These are phyloP conservation scores for Botrytis byssoidea DNA, from an alignment of 2,329 filamentous ascomycete species.

Conservation along the genomic window DNA sequence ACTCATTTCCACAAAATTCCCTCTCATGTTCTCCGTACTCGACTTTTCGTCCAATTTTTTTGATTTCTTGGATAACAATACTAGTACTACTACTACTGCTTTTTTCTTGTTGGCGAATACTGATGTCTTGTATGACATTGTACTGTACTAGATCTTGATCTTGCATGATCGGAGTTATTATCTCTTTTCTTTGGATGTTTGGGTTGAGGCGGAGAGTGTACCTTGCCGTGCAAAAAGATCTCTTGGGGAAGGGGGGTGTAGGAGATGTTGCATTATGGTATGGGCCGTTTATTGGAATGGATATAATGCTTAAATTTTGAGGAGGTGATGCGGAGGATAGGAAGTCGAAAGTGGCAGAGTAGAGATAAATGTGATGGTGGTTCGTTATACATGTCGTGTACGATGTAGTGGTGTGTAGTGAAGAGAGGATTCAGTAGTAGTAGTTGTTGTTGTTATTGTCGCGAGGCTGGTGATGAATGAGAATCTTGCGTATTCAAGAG, in stretches of 20 bases:
- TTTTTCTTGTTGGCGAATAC: conserved; percentile 3
- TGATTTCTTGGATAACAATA: conserved; percentile 6
- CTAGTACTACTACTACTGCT: neutral
- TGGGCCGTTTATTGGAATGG: neutral
- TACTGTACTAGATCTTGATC: conserved; percentile 16
- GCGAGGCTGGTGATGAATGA: neutral
- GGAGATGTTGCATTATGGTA: conserved; percentile 8
- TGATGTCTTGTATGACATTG: conserved; percentile 14
- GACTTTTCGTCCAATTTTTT: neutral
- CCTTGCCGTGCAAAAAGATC: neutral
- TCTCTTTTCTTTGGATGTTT: conserved; percentile 18
- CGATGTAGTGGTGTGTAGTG: neutral
- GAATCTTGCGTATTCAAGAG: neutral
- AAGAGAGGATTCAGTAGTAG: neutral
- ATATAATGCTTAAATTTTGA: conserved; percentile 20
- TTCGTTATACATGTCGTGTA: neutral
- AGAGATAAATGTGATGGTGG: neutral
- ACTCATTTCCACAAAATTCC: conserved; percentile 1
- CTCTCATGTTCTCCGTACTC: conserved; percentile 8
- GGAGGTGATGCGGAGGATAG: neutral
- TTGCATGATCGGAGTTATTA: conserved; percentile 12
- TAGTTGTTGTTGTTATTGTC: neutral
- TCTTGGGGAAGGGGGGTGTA: neutral
- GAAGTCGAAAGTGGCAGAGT: neutral
- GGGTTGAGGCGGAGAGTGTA: neutral